Conservation (phyloP, 306 rosid species). For the Cajanus cajan region DNA sequence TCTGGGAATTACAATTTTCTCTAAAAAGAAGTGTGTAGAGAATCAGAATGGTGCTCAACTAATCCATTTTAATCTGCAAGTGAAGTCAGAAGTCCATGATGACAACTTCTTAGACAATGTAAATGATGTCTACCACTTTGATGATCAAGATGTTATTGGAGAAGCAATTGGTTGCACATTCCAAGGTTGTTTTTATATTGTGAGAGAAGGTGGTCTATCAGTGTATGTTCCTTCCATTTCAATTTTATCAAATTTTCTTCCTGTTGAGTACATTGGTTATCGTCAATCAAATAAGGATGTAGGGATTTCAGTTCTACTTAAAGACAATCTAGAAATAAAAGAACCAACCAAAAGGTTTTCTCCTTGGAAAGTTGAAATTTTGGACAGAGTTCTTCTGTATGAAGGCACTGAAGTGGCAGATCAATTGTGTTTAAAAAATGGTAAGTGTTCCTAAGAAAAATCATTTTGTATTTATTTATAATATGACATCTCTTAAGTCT, state of each 20-base stretch:
- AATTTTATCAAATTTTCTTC: conserved; percentile 58
- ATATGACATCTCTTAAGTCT: background rate
- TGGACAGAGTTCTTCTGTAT: conserved; percentile 84
- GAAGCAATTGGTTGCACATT: conserved; percentile 86
- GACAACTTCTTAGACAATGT: conserved; percentile 56
- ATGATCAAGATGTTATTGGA: conserved; percentile 56
- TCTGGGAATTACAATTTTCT: conserved; percentile 72
- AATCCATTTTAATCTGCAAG: conserved; percentile 64
- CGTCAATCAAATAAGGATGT: conserved; percentile 44
- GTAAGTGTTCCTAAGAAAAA: conserved; percentile 48
- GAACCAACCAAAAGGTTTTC: conserved; percentile 46
- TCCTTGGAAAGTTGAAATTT: conserved; percentile 76
- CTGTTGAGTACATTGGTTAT: conserved; percentile 61
- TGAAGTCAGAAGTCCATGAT: conserved; percentile 52
- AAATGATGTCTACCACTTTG: conserved; percentile 34
- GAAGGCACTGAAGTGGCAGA: conserved; percentile 83
- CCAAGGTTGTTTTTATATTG: conserved; percentile 78
- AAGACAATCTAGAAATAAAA: conserved; percentile 48
- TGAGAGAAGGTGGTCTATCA: conserved; percentile 74
- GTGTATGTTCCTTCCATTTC: conserved; percentile 80
- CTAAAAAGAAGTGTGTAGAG: conserved; percentile 41
- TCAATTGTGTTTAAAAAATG: conserved; percentile 77
- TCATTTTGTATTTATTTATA: background rate
- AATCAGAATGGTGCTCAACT: conserved; percentile 53
- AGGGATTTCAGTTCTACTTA: conserved; percentile 43